Evolutionary conservation across 2,329 filamentous ascomycete genomes (phyloP).

Genomic region (Claviceps digitariae): DNA sequence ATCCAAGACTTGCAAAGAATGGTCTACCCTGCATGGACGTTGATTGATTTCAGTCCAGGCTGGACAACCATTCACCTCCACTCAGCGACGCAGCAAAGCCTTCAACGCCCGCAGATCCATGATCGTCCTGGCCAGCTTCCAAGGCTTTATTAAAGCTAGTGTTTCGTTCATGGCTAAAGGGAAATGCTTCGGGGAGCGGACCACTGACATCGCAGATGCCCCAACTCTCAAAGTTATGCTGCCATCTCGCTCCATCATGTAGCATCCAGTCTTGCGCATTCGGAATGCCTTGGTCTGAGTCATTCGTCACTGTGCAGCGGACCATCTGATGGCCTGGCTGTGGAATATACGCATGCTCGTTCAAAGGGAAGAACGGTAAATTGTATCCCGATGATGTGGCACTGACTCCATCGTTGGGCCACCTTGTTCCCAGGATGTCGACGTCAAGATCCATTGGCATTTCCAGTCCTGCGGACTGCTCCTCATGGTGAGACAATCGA

Average conservation of each 20-base stretch:
- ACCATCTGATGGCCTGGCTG: constrained; percentile 11
- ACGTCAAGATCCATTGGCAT: constrained; percentile 11
- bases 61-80: constrained; percentile 21
- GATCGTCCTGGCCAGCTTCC: constrained; percentile 7
- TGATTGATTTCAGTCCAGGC: constrained; percentile 18
- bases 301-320: not conserved
- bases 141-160: constrained; percentile 6
- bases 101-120: constrained; percentile 17
- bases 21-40: not conserved
- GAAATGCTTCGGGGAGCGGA: constrained; percentile 15
- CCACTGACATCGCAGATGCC: constrained; percentile 19
- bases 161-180: constrained; percentile 14
- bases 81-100: constrained; percentile 19
- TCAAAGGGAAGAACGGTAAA: constrained; percentile 2
- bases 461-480: not conserved
- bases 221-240: constrained; percentile 44
- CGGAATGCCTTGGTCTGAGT: constrained; percentile 13
- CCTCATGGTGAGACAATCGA: not conserved
- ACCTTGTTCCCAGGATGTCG: constrained; percentile 13
- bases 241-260: constrained; percentile 43
- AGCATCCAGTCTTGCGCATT: constrained; percentile 45
- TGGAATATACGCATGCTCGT: constrained; percentile 1
- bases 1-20: not conserved
- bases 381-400: not conserved
- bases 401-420: constrained; percentile 7